These are phyloP conservation scores for Pestalotiopsis fici DNA, from an alignment of 2,329 filamentous ascomycete genomes.

Conservation along the genomic window DNA sequence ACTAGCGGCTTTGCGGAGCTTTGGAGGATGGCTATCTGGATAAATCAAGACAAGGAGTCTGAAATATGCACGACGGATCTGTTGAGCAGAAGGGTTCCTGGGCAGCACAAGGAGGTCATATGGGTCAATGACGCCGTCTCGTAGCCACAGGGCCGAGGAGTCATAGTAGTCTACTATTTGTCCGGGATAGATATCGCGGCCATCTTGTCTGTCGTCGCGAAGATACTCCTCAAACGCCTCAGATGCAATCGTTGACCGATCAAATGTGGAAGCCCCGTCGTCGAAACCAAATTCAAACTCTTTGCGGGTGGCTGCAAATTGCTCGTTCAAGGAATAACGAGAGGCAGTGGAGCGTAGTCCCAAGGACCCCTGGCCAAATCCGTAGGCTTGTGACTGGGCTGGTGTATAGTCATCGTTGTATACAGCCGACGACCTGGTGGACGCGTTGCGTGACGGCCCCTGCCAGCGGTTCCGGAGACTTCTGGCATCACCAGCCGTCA, in stretches of 20 bases:
- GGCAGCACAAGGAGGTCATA: conserved; percentile 49
- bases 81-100: conserved; percentile 30
- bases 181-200: not conserved
- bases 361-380: conserved; percentile 2
- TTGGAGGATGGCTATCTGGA: conserved; percentile 40
- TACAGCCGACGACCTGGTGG: conserved; percentile 10
- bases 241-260: conserved; percentile 27
- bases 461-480: conserved; percentile 6
- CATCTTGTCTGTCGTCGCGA: not conserved
- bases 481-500: not conserved
- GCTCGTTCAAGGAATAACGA: conserved; percentile 47
- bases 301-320: conserved; percentile 47
- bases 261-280: conserved; percentile 45
- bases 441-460: conserved; percentile 8
- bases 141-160: conserved; percentile 6
- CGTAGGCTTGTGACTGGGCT: not conserved
- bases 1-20: conserved; percentile 38
- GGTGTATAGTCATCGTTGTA: conserved; percentile 11
- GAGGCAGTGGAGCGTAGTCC: conserved; percentile 37
- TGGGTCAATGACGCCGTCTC: conserved; percentile 31
- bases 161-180: conserved; percentile 8
- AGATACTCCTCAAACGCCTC: conserved; percentile 8
- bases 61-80: conserved; percentile 44
- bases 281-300: conserved; percentile 51
- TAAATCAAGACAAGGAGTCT: conserved; percentile 46